Evolutionary conservation across 805 yeast species (phyloP), one percentile per base, ranked within the genome.

Genomic region (Yarrowia sp.): DNA sequence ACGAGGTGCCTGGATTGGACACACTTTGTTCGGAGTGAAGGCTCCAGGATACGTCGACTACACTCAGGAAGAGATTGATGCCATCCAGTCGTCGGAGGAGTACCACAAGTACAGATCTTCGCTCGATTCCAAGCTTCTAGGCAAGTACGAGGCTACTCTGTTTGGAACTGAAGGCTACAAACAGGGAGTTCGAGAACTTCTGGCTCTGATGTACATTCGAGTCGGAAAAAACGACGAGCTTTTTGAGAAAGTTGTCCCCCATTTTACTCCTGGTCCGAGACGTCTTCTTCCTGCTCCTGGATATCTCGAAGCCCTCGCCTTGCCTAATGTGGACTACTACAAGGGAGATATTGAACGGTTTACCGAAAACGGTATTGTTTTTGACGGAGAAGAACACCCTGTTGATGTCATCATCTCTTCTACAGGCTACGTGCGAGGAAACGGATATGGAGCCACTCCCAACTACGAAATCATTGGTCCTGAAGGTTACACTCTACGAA

Each of bases 41-140:
- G 69, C 55, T 46, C 72, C 71, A 52, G 65, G 65, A 0, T 59
- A 59, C 35, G 46, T 56, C 70, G 56, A 45, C 71, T 72, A 72
- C 71, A 48, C 42, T 16, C 70, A 55, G 56, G 52, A 55, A 69
- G 70, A 68, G 70, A 67, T 69, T 26, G 61, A 71, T 12, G 35
- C 48, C 10, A 71, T 73, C 46, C 53, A 46, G 32, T 67, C 69
- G 45, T 69, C 73, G 3, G 71, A 69, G 32, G 58, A 41, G 41
- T 73, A 71, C 45, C 70, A 70, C 36, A 56, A 66, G 40, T 74
- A 70, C 68, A 71, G 76, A 22, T 73, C 74, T 55, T 70, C 53
- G 10, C 61, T 74, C n/a, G 76, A 74, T 12, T 8, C 40, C 15
- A 45, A 43, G 42, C 36, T 64, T 1, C 46, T 36, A 3, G 68